A percentile compares a stretch with the other conserved stretches of the same genome.
These are phyloP conservation scores for Moniliophthora roreri DNA, from an alignment of 1,284 basidiomycete genomes.

Conservation along the genomic window DNA sequence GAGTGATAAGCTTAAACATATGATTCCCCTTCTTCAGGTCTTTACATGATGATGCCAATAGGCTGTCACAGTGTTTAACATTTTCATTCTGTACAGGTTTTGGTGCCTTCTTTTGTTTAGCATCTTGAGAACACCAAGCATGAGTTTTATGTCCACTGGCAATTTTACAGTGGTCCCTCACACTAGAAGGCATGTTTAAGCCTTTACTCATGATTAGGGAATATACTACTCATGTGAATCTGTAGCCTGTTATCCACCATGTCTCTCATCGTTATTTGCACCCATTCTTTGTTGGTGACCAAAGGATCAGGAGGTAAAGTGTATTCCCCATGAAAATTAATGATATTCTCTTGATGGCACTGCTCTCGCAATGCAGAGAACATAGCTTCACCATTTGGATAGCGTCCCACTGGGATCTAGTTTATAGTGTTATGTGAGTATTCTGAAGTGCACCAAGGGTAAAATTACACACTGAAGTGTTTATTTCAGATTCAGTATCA, in stretches of 20 bases:
- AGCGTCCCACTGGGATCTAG: no score
- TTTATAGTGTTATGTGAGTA: no score
- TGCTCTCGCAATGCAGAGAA: not conserved
- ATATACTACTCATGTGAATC: constrained; percentile 20
- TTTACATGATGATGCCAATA: not conserved
- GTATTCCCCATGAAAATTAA: constrained; percentile 15
- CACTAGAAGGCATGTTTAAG: not conserved
- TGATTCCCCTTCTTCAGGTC: not conserved
- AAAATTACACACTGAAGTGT: no score
- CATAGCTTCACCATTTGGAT: not conserved
- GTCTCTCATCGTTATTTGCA: constrained; percentile 19
- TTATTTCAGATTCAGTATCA: no score
- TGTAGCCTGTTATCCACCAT: constrained; percentile 21
- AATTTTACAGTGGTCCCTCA: not conserved
- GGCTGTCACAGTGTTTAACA: not conserved
- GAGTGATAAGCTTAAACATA: not conserved
- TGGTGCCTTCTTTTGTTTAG: not conserved
- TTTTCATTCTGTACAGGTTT: not conserved
- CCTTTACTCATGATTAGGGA: not conserved
- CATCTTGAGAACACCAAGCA: no score
- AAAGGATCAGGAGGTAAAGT: constrained; percentile 14
- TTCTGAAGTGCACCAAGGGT: no score
- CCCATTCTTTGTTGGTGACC: constrained; percentile 16
- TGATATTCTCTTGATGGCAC: not conserved
- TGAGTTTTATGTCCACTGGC: not conserved